Percentiles rank a stretch among this genome's conserved stretches.
Evolutionary conservation across 2,329 filamentous ascomycete genomes (phyloP).

Genomic region (Helicocarpus griseus): DNA sequence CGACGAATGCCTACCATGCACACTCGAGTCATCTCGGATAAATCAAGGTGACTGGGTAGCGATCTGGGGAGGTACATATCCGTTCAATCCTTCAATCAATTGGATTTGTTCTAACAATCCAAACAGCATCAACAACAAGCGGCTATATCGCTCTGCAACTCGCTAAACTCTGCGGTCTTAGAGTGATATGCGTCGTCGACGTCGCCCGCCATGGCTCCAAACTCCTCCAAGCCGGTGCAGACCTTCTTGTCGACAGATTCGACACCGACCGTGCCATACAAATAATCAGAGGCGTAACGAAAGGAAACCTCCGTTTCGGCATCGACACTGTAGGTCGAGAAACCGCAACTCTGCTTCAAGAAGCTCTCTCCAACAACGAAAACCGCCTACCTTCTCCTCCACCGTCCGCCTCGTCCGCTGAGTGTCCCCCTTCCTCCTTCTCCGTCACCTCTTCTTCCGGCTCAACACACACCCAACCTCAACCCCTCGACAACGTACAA

Average conservation of each 20-base stretch:
- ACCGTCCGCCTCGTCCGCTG: neutral
- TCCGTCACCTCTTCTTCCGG: neutral
- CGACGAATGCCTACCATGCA: conserved; percentile 52
- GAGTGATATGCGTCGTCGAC: conserved; percentile 58
- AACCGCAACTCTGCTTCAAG: conserved; percentile 49
- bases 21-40: conserved; percentile 44
- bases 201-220: conserved; percentile 55
- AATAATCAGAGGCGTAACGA: conserved; percentile 52
- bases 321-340: conserved; percentile 60
- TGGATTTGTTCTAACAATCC: no score
- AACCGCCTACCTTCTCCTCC: neutral
- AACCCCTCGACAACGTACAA: conserved; percentile 13
- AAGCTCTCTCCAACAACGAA: conserved; percentile 33
- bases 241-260: conserved; percentile 60
- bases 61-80: conserved; percentile 58
- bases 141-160: conserved; percentile 59
- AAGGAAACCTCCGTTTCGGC: conserved; percentile 52
- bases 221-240: conserved; percentile 45
- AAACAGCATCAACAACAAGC: conserved; percentile 54
- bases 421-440: neutral
- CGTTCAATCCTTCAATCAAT: no score
- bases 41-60: conserved; percentile 58
- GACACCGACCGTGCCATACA: conserved; percentile 55
- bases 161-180: conserved; percentile 55
- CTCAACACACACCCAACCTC: conserved; percentile 13